Conservation (phyloP, 805 yeast genomes). For the Kodamaea restingae region DNA sequence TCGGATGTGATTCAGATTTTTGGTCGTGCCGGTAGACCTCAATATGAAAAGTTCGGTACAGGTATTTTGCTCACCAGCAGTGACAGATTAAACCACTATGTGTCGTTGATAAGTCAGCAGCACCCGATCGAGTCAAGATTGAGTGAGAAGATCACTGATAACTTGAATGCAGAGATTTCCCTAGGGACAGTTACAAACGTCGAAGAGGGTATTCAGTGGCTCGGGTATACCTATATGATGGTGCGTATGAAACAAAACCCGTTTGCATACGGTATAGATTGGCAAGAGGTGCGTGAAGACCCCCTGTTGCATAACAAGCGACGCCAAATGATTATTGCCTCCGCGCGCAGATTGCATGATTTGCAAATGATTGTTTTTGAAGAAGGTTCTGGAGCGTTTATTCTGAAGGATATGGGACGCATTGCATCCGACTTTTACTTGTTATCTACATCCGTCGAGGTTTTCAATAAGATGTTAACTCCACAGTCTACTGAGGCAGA, state of each 20-base stretch:
- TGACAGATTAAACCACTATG: conserved; percentile 81
- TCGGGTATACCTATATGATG: conserved; percentile 93
- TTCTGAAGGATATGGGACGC: conserved; percentile 87
- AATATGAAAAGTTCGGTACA: conserved; percentile 86
- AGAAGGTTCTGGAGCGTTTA: conserved; percentile 73
- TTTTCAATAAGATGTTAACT: conserved; percentile 78
- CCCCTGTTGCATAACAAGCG: conserved; percentile 73
- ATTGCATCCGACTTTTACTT: conserved; percentile 92
- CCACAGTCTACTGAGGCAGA: conserved; percentile 92
- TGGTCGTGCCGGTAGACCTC: conserved; percentile 99
- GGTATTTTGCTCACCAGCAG: conserved; percentile 84
- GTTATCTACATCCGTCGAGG: conserved; percentile 78
- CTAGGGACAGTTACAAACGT: conserved; percentile 92
- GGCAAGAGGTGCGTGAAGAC: conserved; percentile 81
- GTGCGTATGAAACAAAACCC: conserved; percentile 96
- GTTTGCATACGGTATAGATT: conserved; percentile 82
- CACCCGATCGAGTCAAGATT: conserved; percentile 92
- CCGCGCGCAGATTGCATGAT: conserved; percentile 79
- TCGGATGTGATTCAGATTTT: conserved; percentile 96
- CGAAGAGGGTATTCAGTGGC: conserved; percentile 94
- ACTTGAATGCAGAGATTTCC: conserved; percentile 93
- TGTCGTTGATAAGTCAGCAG: conserved; percentile 86
- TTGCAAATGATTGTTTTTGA: conserved; percentile 93
- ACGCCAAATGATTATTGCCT: conserved; percentile 67
- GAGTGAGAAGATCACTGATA: conserved; percentile 76